Evolutionary conservation across 73 alveolate species (phyloP).

Genomic region (Uronychia binucleata): DNA sequence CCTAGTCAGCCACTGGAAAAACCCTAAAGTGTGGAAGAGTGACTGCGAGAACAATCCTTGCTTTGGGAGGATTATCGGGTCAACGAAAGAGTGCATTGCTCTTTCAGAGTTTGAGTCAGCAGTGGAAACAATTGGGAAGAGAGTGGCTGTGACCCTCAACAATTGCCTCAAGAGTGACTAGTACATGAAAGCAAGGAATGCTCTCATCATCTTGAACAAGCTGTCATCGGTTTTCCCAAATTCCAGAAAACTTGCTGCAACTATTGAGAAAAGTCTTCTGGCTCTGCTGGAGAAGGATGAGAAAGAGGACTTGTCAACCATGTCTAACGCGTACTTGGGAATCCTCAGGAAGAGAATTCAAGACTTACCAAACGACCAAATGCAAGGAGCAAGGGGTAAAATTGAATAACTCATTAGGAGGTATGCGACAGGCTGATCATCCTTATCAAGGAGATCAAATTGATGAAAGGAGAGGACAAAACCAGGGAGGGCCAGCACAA

Average conservation of each 20-base stretch:
- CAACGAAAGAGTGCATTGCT: slow-evolving; percentile 4
- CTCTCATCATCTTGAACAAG: slow-evolving; percentile 41
- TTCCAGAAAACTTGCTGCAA: slow-evolving; percentile 3
- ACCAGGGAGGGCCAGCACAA: no score
- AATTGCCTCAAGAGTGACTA: slow-evolving; percentile 27
- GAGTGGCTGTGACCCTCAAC: slow-evolving; percentile 27
- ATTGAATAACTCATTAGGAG: not conserved
- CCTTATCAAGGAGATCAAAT: not conserved
- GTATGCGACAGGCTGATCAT: not conserved
- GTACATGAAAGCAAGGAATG: slow-evolving; percentile 49
- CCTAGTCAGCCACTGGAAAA: slow-evolving; percentile 42
- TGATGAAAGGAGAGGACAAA: not conserved
- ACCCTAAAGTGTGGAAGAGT: slow-evolving; percentile 37
- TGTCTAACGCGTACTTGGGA: not conserved
- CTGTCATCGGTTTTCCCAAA: slow-evolving; percentile 45
- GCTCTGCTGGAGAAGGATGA: not conserved
- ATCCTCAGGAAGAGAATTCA: not conserved
- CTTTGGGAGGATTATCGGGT: slow-evolving; percentile 33
- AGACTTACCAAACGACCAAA: not conserved
- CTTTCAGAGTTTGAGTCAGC: slow-evolving; percentile 17
- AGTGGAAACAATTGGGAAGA: slow-evolving; percentile 16
- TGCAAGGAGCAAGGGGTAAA: not conserved
- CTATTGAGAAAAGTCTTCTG: slow-evolving; percentile 18
- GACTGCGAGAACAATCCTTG: slow-evolving; percentile 55
- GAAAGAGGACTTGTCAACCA: not conserved